These are phyloP conservation scores for Suillus subluteus DNA, from an alignment of 768 basidiomycete genomes.

Conservation along the genomic window DNA sequence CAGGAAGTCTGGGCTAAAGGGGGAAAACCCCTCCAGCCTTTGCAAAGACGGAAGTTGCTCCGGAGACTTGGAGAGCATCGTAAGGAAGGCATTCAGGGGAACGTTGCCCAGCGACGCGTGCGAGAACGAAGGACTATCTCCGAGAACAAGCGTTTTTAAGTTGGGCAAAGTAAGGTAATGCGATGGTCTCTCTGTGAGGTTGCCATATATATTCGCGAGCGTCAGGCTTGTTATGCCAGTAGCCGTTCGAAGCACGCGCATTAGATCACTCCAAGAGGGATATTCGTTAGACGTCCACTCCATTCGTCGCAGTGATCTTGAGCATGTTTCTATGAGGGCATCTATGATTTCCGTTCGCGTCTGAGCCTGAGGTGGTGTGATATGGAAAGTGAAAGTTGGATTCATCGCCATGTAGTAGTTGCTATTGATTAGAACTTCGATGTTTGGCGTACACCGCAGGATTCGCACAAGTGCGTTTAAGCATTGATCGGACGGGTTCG, in stretches of 20 bases:
- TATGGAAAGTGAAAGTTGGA: slow-evolving; percentile 19
- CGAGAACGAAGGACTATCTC: slow-evolving; percentile 36
- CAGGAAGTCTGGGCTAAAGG: slow-evolving; percentile 46
- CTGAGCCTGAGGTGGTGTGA: slow-evolving; percentile 25
- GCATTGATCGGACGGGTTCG: slow-evolving; percentile 30
- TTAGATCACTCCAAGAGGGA: slow-evolving; percentile 44
- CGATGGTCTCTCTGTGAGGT: slow-evolving; percentile 25
- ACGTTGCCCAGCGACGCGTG: slow-evolving; percentile 37
- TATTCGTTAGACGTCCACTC: slow-evolving; percentile 52
- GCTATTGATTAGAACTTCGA: slow-evolving; percentile 46
- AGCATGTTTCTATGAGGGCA: slow-evolving; percentile 36
- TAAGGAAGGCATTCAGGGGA: slow-evolving; percentile 45
- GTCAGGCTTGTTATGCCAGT: slow-evolving; percentile 44
- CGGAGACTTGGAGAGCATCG: slow-evolving; percentile 36
- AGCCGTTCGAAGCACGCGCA: slow-evolving; percentile 37
- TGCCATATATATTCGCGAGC: slow-evolving; percentile 43
- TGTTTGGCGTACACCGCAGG: slow-evolving; percentile 45
- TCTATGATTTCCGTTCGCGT: slow-evolving; percentile 39
- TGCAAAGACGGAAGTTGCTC: slow-evolving; percentile 43
- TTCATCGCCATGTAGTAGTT: slow-evolving; percentile 36
- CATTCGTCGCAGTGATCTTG: slow-evolving; percentile 41
- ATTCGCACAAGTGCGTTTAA: slow-evolving; percentile 37
- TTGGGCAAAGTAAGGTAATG: slow-evolving; percentile 36
- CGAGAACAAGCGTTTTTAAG: slow-evolving; percentile 47
- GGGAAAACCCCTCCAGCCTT: slow-evolving; percentile 47